Conservation (phyloP, 495 filamentous ascomycete genomes). For the Echria macrotheca region DNA sequence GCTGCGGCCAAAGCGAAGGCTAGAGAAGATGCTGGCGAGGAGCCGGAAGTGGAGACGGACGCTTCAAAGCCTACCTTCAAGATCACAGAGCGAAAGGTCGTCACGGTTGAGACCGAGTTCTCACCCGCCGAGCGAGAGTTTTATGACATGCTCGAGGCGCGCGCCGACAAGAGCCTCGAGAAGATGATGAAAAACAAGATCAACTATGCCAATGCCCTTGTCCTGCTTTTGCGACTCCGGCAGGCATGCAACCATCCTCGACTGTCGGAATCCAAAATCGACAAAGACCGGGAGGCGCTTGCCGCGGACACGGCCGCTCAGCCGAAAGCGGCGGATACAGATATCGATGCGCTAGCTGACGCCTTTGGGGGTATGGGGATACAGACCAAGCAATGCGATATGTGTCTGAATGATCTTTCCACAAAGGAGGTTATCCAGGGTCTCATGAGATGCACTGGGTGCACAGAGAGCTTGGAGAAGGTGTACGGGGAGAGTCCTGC, state of each 20-base stretch:
- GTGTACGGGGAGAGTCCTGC: slow-evolving; percentile 32
- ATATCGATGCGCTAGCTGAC: slow-evolving; percentile 76
- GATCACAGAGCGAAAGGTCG: slow-evolving; percentile 80
- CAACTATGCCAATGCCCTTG: slow-evolving; percentile 64
- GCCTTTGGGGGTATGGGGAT: slow-evolving; percentile 80
- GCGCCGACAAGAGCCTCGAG: slow-evolving; percentile 79
- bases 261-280: slow-evolving; percentile 74
- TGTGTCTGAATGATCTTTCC: slow-evolving; percentile 70
- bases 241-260: slow-evolving; percentile 94
- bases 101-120: slow-evolving; percentile 74
- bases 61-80: slow-evolving; percentile 60
- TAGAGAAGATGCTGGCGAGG: slow-evolving; percentile 46
- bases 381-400: slow-evolving; percentile 76
- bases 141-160: slow-evolving; percentile 75
- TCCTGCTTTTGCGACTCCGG: slow-evolving; percentile 78
- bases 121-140: slow-evolving; percentile 73
- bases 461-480: slow-evolving; percentile 27
- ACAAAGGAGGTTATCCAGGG: slow-evolving; percentile 52
- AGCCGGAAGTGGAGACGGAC: slow-evolving; percentile 25
- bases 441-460: slow-evolving; percentile 39
- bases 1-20: slow-evolving; percentile 39
- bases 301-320: slow-evolving; percentile 52
- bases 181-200: slow-evolving; percentile 68
- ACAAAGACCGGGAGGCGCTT: slow-evolving; percentile 80
- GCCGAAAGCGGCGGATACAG: slow-evolving; percentile 44